These are phyloP conservation scores for Blastobotrys chiropterorum DNA, from an alignment of 805 yeast genomes.

Conservation along the genomic window DNA sequence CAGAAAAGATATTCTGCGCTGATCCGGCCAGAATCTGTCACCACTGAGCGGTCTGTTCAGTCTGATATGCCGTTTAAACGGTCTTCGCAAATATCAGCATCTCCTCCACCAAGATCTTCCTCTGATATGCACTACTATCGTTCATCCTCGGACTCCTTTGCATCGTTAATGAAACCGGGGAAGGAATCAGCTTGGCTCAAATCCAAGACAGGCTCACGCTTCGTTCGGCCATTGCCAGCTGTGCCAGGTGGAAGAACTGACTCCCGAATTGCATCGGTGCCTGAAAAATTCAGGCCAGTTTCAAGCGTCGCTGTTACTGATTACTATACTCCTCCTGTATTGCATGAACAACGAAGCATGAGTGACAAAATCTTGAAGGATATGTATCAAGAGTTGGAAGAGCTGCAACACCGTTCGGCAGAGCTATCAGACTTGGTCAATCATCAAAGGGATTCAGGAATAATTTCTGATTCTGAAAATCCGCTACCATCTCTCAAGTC, in stretches of 20 bases:
- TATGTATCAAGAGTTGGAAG: constrained; percentile 22
- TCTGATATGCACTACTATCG: not conserved
- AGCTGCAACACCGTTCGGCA: constrained; percentile 18
- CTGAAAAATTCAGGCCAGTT: not conserved
- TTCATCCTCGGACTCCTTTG: not conserved
- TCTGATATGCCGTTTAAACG: not conserved
- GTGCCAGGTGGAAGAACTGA: not conserved
- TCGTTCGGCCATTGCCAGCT: not conserved
- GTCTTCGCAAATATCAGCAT: not conserved
- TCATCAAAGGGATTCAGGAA: not conserved
- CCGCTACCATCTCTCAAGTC: not conserved
- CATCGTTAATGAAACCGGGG: not conserved
- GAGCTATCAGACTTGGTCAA: constrained; percentile 15
- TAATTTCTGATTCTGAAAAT: not conserved
- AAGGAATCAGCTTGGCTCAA: not conserved
- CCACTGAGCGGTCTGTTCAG: not conserved
- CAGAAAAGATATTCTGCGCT: not conserved
- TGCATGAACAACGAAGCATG: not conserved
- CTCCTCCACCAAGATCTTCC: not conserved
- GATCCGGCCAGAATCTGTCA: not conserved
- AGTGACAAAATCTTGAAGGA: constrained; percentile 19
- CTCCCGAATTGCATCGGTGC: not conserved
- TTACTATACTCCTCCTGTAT: not conserved
- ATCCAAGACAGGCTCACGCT: not conserved
- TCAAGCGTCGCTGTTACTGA: not conserved